Conservation (phyloP, 176 grass and related monocot genomes). For the Alopecurus myosuroides region DNA sequence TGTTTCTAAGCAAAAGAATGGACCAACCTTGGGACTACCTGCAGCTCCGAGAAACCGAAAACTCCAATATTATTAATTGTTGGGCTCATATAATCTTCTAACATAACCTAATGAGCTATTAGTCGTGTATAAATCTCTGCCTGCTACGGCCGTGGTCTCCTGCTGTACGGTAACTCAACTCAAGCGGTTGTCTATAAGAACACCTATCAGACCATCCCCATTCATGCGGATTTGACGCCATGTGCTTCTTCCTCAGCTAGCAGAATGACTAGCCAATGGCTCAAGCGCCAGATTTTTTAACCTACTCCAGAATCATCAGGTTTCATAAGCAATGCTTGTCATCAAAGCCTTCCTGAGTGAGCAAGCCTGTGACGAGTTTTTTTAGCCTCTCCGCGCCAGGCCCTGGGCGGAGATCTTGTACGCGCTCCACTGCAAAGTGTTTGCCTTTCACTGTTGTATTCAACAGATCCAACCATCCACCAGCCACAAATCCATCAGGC, state of each 20-base stretch:
- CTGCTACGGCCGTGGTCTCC: constrained; percentile 37
- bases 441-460: constrained; percentile 47
- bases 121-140: constrained; percentile 61
- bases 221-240: constrained; percentile 3
- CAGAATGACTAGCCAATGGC: constrained; percentile 32
- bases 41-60: constrained; percentile 19
- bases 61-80: constrained; percentile 42
- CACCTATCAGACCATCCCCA: constrained; percentile 35
- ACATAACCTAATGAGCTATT: constrained; percentile 58
- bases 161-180: constrained; percentile 57
- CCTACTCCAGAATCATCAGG: constrained; percentile 24
- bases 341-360: constrained; percentile 69
- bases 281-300: constrained; percentile 10
- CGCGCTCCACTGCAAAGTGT: constrained; percentile 41
- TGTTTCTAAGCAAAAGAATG: constrained; percentile 24
- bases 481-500: constrained; percentile 49
- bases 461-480: constrained; percentile 64
- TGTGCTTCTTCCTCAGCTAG: constrained; percentile 36
- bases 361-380: constrained; percentile 59
- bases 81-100: constrained; percentile 52
- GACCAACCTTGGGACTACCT: constrained; percentile 7
- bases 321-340: constrained; percentile 85
- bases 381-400: constrained; percentile 66
- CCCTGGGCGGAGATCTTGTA: constrained; percentile 60
- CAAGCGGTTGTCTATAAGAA: constrained; percentile 37